These are phyloP conservation scores for Hanseniaspora osmophila DNA, from an alignment of 805 yeast species.

Conservation along the genomic window DNA sequence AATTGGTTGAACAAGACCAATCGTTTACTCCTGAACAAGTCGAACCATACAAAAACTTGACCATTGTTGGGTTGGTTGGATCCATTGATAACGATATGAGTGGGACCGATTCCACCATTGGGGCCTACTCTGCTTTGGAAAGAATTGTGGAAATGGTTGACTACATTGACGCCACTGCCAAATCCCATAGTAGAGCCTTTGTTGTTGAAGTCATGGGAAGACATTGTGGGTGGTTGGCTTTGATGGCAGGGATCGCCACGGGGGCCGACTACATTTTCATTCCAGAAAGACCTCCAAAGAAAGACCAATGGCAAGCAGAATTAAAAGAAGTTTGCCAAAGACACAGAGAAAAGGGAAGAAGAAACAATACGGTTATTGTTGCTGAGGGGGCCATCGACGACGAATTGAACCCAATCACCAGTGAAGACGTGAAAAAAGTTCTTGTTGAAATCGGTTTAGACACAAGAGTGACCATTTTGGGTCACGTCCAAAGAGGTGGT, in stretches of 20 bases:
- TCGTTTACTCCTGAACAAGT: constrained; percentile 45
- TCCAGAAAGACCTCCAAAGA: constrained; percentile 63
- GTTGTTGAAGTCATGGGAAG: constrained; percentile 83
- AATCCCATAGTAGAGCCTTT: constrained; percentile 70
- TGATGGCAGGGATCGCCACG: constrained; percentile 68
- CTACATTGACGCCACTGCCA: constrained; percentile 74
- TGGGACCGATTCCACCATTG: constrained; percentile 89
- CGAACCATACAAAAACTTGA: constrained; percentile 52
- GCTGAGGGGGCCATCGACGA: constrained; percentile 75
- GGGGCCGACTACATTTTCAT: constrained; percentile 71
- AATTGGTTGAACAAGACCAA: constrained; percentile 43
- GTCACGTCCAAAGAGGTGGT: constrained; percentile 79
- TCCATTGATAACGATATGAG: constrained; percentile 98
- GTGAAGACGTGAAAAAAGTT: constrained; percentile 51
- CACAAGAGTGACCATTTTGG: constrained; percentile 63
- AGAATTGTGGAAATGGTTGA: constrained; percentile 86
- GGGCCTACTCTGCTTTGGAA: constrained; percentile 86
- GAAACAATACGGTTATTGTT: constrained; percentile 67
- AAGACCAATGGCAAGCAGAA: constrained; percentile 51
- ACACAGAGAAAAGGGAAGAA: constrained; percentile 58
- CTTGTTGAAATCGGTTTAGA: constrained; percentile 57
- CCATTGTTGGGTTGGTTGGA: constrained; percentile 89
- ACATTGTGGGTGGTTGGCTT: constrained; percentile 79
- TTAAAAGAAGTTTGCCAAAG: constrained; percentile 47
- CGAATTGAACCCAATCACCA: constrained; percentile 51